These are phyloP conservation scores for Orbilia quercus DNA, from an alignment of 2,329 filamentous ascomycete genomes.

Conservation along the genomic window DNA sequence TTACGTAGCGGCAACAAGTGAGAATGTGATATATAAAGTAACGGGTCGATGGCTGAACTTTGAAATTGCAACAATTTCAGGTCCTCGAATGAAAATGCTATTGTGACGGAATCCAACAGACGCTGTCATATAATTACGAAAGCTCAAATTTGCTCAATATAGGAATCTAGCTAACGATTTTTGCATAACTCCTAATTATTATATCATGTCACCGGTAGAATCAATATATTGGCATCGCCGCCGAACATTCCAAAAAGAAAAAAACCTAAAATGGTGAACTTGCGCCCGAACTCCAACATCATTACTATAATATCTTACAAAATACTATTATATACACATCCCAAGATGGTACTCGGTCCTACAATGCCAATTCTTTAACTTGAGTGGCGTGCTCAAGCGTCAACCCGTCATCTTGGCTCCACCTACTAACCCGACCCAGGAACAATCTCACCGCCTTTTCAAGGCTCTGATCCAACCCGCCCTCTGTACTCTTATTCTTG, in stretches of 20 bases:
- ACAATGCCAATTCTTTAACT: slow-evolving; percentile 27
- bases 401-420: slow-evolving; percentile 31
- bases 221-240: slow-evolving; percentile 14
- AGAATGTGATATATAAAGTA: slow-evolving; percentile 15
- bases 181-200: background rate
- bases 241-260: background rate
- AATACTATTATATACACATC: slow-evolving; percentile 25
- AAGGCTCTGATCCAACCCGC: slow-evolving; percentile 49
- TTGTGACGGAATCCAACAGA: background rate
- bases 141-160: background rate
- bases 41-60: background rate
- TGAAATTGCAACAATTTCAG: background rate
- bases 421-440: slow-evolving; percentile 42
- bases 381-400: slow-evolving; percentile 29
- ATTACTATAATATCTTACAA: slow-evolving; percentile 14
- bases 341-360: background rate
- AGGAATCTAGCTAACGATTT: background rate
- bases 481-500: slow-evolving; percentile 30
- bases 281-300: slow-evolving; percentile 30
- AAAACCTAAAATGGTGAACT: slow-evolving; percentile 6
- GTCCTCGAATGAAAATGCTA: background rate
- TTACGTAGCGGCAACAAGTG: background rate
- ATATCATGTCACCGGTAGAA: background rate
- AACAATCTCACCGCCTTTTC: slow-evolving; percentile 47
- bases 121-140: background rate